Conservation (phyloP, 140 eudicot genomes). For the Cichorium intybus region DNA sequence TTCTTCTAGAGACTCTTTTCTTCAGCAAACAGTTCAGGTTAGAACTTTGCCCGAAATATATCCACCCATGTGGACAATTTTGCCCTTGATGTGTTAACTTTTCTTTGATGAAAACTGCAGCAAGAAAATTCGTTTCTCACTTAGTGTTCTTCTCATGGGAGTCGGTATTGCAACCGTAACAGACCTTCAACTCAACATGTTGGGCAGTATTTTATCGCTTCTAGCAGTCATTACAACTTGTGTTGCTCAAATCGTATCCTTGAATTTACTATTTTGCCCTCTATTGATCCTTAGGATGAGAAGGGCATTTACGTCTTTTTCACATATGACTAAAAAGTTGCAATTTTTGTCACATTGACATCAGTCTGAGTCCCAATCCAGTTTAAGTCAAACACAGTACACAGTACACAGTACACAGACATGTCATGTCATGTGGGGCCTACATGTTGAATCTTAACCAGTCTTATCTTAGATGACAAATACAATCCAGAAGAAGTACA, state of each 20-base stretch:
- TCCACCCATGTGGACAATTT: no score
- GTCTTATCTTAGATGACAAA: slow-evolving; percentile 59
- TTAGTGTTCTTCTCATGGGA: slow-evolving; percentile 53
- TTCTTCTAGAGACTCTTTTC: slow-evolving; percentile 75
- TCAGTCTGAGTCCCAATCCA: no score
- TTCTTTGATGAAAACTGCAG: slow-evolving; percentile 45
- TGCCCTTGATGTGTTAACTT: slow-evolving; percentile 2
- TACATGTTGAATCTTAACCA: no score
- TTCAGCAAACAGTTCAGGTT: slow-evolving; percentile 70
- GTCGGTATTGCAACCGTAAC: slow-evolving; percentile 73
- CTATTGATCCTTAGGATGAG: no score
- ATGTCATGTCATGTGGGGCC: no score
- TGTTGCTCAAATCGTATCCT: slow-evolving; percentile 69
- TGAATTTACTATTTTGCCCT: slow-evolving; percentile 33
- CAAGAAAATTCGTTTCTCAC: slow-evolving; percentile 55
- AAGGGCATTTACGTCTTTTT: no score
- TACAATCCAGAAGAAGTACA: slow-evolving; percentile 74
- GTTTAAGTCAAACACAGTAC: no score
- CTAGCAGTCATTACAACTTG: slow-evolving; percentile 71
- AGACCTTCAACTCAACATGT: slow-evolving; percentile 58
- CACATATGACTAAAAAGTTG: no score
- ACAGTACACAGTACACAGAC: no score
- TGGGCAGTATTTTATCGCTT: slow-evolving; percentile 56
- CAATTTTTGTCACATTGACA: no score
- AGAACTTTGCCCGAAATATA: slow-evolving; percentile 6